Base-by-base conservation (phyloP, 2,329 filamentous ascomycete species). In the Helminthosporium solani region DNA sequence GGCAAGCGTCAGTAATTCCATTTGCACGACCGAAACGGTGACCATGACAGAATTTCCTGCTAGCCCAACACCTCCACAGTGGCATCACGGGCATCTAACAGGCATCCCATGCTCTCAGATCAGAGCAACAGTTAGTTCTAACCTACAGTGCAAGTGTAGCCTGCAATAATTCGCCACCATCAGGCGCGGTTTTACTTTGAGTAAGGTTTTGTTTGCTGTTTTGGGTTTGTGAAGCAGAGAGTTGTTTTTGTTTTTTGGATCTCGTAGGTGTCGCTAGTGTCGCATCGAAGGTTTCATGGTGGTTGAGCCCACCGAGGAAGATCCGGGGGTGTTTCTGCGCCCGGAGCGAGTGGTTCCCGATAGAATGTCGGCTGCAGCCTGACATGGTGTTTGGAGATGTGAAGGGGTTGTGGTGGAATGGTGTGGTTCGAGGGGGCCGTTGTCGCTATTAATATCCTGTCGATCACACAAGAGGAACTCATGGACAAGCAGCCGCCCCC, bases 271-370 rank as follows among this genome's bases (percentile, higher is more conserved):
- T 54, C 45, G 56, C 58, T 65, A 46, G 58, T 59, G 65, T 57
- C 53, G 56, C 64, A 66, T 52, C 43, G 44, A 38, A 35, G 28
- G 66, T 69, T 68, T 69, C 66, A 67, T 21, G 40, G 33, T 37
- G 33, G 39, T 35, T 36, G 33, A 34, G 40, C 20, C 30, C 14
- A 34, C 55, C 44, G 44, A 54, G 47, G 50, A 42, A 48, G 37
- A 54, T 52, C 49, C 54, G 58, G 52, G 42, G 46, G 54, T 56
- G 34, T 50, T 50, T 49, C 37, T 47, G 47, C 38, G 27, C 37
- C 46, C 63, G 64, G 62, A 20, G 44, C 27, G 36, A 33, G 27
- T 39, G 37, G 34, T 15, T 53, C 57, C 64, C 63, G 62, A 53
- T 49, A 38, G 40, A 27, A 49, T 47, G 15, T 54, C 46, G 42